Base-by-base conservation (phyloP, 148 eudicot genomes). In the Cornus kousa region DNA sequence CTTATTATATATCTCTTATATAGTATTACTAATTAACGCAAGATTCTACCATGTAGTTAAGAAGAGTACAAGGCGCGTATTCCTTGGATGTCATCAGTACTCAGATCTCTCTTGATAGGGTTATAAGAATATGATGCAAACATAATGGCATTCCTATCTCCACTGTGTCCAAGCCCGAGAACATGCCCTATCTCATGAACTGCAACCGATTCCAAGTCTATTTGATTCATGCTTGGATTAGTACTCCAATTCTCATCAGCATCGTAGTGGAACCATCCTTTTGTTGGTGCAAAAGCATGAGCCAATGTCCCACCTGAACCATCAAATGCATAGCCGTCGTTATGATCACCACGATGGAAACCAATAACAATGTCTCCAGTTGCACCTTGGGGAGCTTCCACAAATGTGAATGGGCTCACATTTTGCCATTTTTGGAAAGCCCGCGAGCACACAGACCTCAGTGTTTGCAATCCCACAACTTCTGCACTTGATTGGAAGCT, bases 171-270 rank as follows among this genome's bases (percentile, higher is more conserved):
- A 9, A 73, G 65, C 40, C 76, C 65, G 16, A 73, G 37, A 53
- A 73, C 43, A 73, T 73, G 76, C 7, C 76, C 76, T 4, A 73
- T 73, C n/a, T 57, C 76, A 28, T 73, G 76, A 16, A 48, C 39
- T 11, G 76, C 76, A 28, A 73, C 76, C 0, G 65, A 37, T 16
- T 73, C 76, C 37, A 73, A 31, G 35, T 73, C 76, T 0, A 73
- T 12, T 13, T 31, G n/a, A 55, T 32, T 16, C 9, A 11, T 9
- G 9, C 7, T 31, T 2, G 62, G 55, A 13, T 24, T 24, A 31
- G n/a, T 46, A 7, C 20, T 24, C 48, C 48, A 43, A 43, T 43
- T 8, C 48, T 43, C 48, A 43, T 43, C 48, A 43, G 48, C 48
- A 43, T 73, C 76, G 16, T 22, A 50, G 31, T 73, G 76, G 39